Conservation (phyloP, 2,329 filamentous ascomycete genomes). For the Cladobotryum protrusum region DNA sequence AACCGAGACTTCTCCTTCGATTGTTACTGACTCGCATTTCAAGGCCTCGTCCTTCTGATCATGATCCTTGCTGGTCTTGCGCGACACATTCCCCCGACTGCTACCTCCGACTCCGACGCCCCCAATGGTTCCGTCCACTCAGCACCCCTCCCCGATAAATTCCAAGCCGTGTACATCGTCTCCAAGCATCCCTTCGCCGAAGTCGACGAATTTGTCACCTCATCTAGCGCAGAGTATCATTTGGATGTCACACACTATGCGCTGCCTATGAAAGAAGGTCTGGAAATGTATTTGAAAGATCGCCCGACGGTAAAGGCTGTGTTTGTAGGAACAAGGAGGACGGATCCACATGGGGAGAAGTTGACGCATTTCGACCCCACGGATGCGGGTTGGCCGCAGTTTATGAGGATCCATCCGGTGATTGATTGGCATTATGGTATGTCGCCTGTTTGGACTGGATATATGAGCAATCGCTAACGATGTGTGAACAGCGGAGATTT, state of each 20-base stretch:
- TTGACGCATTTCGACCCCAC: slow-evolving; percentile 81
- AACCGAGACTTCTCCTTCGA: too few species aligned
- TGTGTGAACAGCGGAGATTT: slow-evolving; percentile 59
- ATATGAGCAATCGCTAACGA: neutral
- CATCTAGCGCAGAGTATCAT: slow-evolving; percentile 61
- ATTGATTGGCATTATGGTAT: slow-evolving; percentile 88
- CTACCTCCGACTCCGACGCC: slow-evolving; percentile 18
- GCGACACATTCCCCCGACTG: slow-evolving; percentile 21
- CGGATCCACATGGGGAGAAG: slow-evolving; percentile 79
- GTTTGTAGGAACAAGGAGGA: slow-evolving; percentile 64
- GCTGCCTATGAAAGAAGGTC: slow-evolving; percentile 73
- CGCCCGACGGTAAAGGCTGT: slow-evolving; percentile 56
- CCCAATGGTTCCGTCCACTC: slow-evolving; percentile 7
- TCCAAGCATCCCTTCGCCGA: slow-evolving; percentile 76
- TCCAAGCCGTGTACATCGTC: slow-evolving; percentile 86
- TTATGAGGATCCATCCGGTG: slow-evolving; percentile 90
- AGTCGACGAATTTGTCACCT: slow-evolving; percentile 76
- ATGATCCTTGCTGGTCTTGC: slow-evolving; percentile 65
- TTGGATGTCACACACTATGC: slow-evolving; percentile 70
- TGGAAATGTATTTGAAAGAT: slow-evolving; percentile 68
- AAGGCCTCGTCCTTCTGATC: slow-evolving; percentile 71
- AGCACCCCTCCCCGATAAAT: slow-evolving; percentile 32
- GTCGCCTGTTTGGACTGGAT: neutral
- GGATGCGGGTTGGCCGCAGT: slow-evolving; percentile 81
- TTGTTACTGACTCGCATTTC: neutral